These are phyloP conservation scores for Apiospora rasikravindrae DNA, from an alignment of 2,329 filamentous ascomycete species.

Conservation along the genomic window DNA sequence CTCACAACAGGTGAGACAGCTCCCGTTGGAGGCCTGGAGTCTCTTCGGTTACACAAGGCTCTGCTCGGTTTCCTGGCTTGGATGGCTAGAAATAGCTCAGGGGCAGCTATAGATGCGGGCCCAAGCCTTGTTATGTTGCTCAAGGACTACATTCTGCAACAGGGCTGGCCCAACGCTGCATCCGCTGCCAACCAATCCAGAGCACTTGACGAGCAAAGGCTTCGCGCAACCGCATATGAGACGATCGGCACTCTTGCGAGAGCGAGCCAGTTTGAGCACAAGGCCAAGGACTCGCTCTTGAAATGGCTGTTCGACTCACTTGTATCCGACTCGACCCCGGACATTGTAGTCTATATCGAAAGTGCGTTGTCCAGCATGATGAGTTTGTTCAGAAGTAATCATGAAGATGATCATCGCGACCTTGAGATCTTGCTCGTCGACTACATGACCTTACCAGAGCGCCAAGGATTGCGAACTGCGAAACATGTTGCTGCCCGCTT, in stretches of 20 bases:
- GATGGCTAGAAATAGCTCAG: slow-evolving; percentile 75
- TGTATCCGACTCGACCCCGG: slow-evolving; percentile 75
- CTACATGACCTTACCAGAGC: slow-evolving; percentile 65
- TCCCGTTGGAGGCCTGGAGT: slow-evolving; percentile 69
- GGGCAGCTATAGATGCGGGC: slow-evolving; percentile 62
- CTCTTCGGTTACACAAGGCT: slow-evolving; percentile 78
- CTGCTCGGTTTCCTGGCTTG: slow-evolving; percentile 88
- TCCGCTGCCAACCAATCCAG: slow-evolving; percentile 49
- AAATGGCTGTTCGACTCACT: slow-evolving; percentile 86
- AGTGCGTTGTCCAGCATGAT: slow-evolving; percentile 81
- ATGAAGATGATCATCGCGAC: slow-evolving; percentile 37
- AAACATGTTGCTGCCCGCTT: slow-evolving; percentile 86
- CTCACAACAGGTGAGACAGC: slow-evolving; percentile 39
- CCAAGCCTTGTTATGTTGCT: slow-evolving; percentile 71
- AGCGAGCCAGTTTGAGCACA: slow-evolving; percentile 61
- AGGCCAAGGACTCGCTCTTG: slow-evolving; percentile 58
- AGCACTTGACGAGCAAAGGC: slow-evolving; percentile 63
- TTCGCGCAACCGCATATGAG: slow-evolving; percentile 86
- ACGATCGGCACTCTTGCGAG: slow-evolving; percentile 83
- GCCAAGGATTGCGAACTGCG: slow-evolving; percentile 69
- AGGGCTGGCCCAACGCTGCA: slow-evolving; percentile 78
- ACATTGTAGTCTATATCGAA: slow-evolving; percentile 86
- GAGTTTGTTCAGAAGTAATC: slow-evolving; percentile 46
- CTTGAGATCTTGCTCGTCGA: slow-evolving; percentile 65
- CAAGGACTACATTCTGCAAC: slow-evolving; percentile 74